Evolutionary conservation across 192 early-diverging fungal species (phyloP), one percentile per base, ranked within the genome.

Genomic region (Diversispora epigaea): DNA sequence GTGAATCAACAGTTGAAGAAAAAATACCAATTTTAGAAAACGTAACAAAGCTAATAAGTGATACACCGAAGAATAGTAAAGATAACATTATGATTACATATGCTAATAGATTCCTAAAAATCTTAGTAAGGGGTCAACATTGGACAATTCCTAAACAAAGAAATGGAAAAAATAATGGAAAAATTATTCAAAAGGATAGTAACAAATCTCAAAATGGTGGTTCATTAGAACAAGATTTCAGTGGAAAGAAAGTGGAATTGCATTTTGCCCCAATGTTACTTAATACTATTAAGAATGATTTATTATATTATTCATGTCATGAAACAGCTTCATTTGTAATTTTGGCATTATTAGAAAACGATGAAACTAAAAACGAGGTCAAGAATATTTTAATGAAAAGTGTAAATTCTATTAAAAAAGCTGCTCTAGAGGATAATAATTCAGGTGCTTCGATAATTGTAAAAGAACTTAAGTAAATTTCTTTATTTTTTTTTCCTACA

Each of bases 41-140:
- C 19, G 76, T 61, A 21, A 79, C 79, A n/a, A 43, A 79, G 43
- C 77, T 82, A 45, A 72, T 82, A 32, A 77, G 78, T 9, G 76
- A 83, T 1, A 81, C 70, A 22, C 74, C 79, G 9, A 75, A 76
- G 11, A 45, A 74, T 15, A 58, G 79, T 57, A 76, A 66, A 55
- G 80, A 77, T 77, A 81, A 78, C 73, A 84, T 50, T 45, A 85
- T 83, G 82, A 73, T 79, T 44, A 78, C 82, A 56, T 83, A 82
- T 43, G 77, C 79, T n/a, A 84, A 88, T 65, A 83, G 85, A 71
- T 71, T 83, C 7, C 79, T 82, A 71, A 88, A 88, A 78, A 81
- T 79, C 1, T 67, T 88, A 55, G 78, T 88, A 14, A 77, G 83
- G 12, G 83, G 81, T 22, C 78, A 46, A 12, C 32, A 60, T 40